These are phyloP conservation scores for Yarrowia sp. DNA, from an alignment of 805 yeast genomes.

Conservation along the genomic window DNA sequence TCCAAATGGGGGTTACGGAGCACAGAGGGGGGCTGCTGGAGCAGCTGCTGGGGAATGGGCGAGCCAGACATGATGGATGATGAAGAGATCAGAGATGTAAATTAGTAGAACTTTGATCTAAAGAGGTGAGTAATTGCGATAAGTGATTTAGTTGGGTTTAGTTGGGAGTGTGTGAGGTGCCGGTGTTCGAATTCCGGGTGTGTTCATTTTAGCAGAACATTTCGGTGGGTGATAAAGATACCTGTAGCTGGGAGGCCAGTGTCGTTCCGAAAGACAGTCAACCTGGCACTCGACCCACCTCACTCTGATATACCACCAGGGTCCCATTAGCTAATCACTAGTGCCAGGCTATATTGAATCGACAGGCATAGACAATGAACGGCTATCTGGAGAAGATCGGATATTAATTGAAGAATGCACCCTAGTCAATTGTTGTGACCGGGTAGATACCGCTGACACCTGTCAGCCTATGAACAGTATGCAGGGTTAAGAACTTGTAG, in stretches of 20 bases:
- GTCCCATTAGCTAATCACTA: too few species aligned
- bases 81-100: neutral
- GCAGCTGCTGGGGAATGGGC: constrained; percentile 26
- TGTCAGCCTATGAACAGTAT: too few species aligned
- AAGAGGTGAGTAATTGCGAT: too few species aligned
- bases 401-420: neutral
- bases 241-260: too few species aligned
- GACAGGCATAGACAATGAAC: neutral
- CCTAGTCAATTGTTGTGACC: neutral
- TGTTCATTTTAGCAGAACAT: neutral
- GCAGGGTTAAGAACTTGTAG: too few species aligned
- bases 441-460: too few species aligned
- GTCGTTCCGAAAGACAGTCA: too few species aligned
- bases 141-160: neutral
- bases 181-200: constrained; percentile 1
- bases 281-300: too few species aligned
- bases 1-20: constrained; percentile 20
- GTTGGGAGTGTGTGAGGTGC: too few species aligned
- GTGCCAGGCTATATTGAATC: too few species aligned
- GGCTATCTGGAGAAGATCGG: neutral
- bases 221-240: too few species aligned
- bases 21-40: constrained; percentile 19
- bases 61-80: constrained; percentile 3
- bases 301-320: too few species aligned
- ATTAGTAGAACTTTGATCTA: constrained; percentile 2